Base-by-base conservation (phyloP, 2,329 filamentous ascomycete species). In the Aspergillus fijiensis region DNA sequence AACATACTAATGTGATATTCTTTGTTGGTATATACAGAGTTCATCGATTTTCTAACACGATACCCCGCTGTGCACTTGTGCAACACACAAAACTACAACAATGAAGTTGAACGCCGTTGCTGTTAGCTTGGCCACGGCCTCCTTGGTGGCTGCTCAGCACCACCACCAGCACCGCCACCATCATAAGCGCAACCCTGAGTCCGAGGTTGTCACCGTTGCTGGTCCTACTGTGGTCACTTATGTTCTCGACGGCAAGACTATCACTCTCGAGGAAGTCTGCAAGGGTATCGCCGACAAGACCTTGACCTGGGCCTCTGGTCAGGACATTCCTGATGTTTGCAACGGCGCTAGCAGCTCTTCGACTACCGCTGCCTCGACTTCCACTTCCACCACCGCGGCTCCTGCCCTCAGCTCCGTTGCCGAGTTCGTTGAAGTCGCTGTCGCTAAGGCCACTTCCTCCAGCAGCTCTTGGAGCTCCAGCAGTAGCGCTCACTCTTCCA, bases 221-320 rank as follows among this genome's bases (percentile, higher is more conserved):
- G 85, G 83, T 48, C 83, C 87, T 33, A 87, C 86, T 55, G 84
- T 87, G 67, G 85, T 88, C 58, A 84, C 89, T 59, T 97, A 93
- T 78, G 83, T 89, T 72, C 80, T 93, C 57, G 85, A 89, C 62
- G 89, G 88, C 51, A 50, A 73, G 60, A 9, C 57, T 23, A 69
- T 75, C 58, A 61, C 61, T 57, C 57, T 64, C 25, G 76, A 84
- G 0, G 84, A 92, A 61, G 92, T 92, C 57, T 83, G 89, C 78
- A 73, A 85, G 58, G 91, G 92, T 65, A 83, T 98, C 67, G 78
- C 83, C 59, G 84, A 88, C 63, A 90, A 92, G 55, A 84, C 85
- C 51, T 73, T 86, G 50, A 76, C 81, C 61, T 95, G 87, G 79
- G 81, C 89, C 51, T 79, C 90, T 52, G 80, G 89, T 50, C 85